A percentile compares a stretch with the other conserved stretches of the same genome.
phyloP scores from a whole-genome alignment of 192 early-diverging fungal genomes.

The Funneliformis geosporum region DNA sequence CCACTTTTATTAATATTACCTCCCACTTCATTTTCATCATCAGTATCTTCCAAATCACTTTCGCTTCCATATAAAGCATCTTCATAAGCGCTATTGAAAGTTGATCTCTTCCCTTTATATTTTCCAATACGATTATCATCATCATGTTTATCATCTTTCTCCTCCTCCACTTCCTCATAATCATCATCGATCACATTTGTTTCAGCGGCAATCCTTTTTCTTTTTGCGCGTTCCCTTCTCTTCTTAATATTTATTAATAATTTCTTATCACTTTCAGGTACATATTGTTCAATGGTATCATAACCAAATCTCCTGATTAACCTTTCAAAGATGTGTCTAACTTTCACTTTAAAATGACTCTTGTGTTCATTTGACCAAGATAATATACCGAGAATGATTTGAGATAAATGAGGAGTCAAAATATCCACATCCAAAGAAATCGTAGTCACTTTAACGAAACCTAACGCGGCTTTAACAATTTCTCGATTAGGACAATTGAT shows the following conservation, averaged over 20 bases:
- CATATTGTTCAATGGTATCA: slow-evolving; percentile 75
- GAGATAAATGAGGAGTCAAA: slow-evolving; percentile 68
- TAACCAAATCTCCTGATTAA: slow-evolving; percentile 83
- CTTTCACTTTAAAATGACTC: slow-evolving; percentile 86
- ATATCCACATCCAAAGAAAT: slow-evolving; percentile 74
- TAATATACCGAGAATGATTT: slow-evolving; percentile 74
- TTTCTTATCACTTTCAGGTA: slow-evolving; percentile 87
- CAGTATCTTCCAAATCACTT: slow-evolving; percentile 83
- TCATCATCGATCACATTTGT: slow-evolving; percentile 40
- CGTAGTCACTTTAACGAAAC: slow-evolving; percentile 90
- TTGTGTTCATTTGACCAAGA: slow-evolving; percentile 86
- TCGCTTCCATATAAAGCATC: slow-evolving; percentile 92
- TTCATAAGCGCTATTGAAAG: slow-evolving; percentile 77
- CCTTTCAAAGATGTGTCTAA: slow-evolving; percentile 91
- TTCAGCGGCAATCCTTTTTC: slow-evolving; percentile 56
- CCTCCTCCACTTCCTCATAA: slow-evolving; percentile 45
- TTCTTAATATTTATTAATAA: slow-evolving; percentile 92
- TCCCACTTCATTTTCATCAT: slow-evolving; percentile 61
- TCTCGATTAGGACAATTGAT: slow-evolving; percentile 83
- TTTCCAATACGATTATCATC: slow-evolving; percentile 46
- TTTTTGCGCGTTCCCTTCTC: slow-evolving; percentile 81
- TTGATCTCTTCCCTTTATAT: slow-evolving; percentile 55
- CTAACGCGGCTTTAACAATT: slow-evolving; percentile 87
- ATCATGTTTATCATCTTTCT: slow-evolving; percentile 46
- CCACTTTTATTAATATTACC: not conserved